Percentiles rank a stretch among this genome's conserved stretches.
These are phyloP conservation scores for Colletotrichum zoysiae DNA, from an alignment of 2,329 filamentous ascomycete species.

Conservation along the genomic window DNA sequence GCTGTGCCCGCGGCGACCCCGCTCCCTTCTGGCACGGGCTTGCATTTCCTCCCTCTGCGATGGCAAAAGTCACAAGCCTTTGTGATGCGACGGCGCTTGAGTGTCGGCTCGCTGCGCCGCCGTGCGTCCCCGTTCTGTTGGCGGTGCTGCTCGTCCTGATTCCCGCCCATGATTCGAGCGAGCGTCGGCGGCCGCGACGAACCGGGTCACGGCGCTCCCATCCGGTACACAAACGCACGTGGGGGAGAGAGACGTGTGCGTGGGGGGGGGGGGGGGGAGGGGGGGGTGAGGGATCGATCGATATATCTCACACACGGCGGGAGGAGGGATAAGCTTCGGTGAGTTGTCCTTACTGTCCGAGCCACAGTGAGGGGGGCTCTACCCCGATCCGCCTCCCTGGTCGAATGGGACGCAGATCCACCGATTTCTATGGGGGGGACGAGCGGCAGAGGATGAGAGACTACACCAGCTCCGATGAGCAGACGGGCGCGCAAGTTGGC, in stretches of 20 bases:
- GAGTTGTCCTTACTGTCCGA: slow-evolving; percentile 14
- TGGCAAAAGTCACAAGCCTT: slow-evolving; percentile 44
- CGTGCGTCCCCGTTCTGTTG: slow-evolving; percentile 13
- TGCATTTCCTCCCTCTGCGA: slow-evolving; percentile 42
- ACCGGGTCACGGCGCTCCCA: slow-evolving; percentile 34
- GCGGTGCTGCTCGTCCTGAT: slow-evolving; percentile 2
- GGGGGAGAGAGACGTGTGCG: background rate
- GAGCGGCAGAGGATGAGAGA: slow-evolving; percentile 1
- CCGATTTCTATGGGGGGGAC: background rate
- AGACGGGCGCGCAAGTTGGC: background rate
- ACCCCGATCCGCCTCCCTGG: slow-evolving; percentile 23
- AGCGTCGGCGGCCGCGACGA: slow-evolving; percentile 27
- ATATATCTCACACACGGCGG: background rate
- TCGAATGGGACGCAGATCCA: slow-evolving; percentile 33
- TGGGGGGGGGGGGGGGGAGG: background rate
- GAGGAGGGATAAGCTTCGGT: slow-evolving; percentile 2
- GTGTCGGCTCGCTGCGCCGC: slow-evolving; percentile 30
- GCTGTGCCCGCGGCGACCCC: background rate
- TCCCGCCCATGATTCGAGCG: slow-evolving; percentile 29
- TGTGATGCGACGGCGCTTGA: slow-evolving; percentile 42
- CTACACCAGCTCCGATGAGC: background rate
- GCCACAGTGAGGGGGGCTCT: slow-evolving; percentile 22
- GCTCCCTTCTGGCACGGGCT: slow-evolving; percentile 34
- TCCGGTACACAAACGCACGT: slow-evolving; percentile 6
- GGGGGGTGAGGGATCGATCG: background rate